These are phyloP conservation scores for Porodaedalea pini DNA, from an alignment of 1,284 basidiomycete species.

Conservation along the genomic window DNA sequence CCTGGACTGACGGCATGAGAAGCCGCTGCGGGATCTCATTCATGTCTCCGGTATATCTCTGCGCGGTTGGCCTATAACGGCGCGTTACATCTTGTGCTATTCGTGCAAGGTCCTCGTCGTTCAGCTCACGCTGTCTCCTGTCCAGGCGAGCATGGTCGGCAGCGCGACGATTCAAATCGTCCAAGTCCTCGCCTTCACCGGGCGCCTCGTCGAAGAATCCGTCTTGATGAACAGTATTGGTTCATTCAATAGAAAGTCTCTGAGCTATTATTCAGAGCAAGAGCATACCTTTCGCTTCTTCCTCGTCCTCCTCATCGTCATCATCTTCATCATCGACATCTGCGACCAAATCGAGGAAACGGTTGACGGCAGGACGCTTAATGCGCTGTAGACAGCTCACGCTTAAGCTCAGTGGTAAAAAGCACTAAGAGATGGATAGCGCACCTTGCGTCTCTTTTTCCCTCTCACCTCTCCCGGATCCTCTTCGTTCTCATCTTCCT, in stretches of 20 bases:
- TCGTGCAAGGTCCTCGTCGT: conserved; percentile 82
- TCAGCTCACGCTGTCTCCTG: conserved; percentile 68
- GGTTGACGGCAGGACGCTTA: conserved; percentile 61
- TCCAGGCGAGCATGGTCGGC: conserved; percentile 79
- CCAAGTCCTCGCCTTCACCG: conserved; percentile 64
- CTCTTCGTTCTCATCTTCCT: conserved; percentile 38
- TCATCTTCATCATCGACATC: conserved; percentile 94
- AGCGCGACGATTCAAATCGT: conserved; percentile 56
- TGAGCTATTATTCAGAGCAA: background rate
- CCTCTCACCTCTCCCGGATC: conserved; percentile 38
- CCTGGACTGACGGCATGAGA: conserved; percentile 94
- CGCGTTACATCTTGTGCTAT: conserved; percentile 84
- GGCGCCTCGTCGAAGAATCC: conserved; percentile 82
- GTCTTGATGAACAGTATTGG: conserved; percentile 37
- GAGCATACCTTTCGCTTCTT: conserved; percentile 64
- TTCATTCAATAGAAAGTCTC: conserved; percentile 24
- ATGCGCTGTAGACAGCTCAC: conserved; percentile 44
- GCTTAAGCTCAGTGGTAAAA: background rate
- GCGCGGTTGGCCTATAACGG: conserved; percentile 69
- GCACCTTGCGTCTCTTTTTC: conserved; percentile 57
- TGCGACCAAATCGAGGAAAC: conserved; percentile 94
- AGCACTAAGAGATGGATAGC: conserved; percentile 18
- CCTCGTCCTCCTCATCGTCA: conserved; percentile 91
- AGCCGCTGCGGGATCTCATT: conserved; percentile 94
- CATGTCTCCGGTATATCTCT: conserved; percentile 84